Base-by-base conservation (phyloP, 441 rosid genomes). In the Adansonia gregorii region DNA sequence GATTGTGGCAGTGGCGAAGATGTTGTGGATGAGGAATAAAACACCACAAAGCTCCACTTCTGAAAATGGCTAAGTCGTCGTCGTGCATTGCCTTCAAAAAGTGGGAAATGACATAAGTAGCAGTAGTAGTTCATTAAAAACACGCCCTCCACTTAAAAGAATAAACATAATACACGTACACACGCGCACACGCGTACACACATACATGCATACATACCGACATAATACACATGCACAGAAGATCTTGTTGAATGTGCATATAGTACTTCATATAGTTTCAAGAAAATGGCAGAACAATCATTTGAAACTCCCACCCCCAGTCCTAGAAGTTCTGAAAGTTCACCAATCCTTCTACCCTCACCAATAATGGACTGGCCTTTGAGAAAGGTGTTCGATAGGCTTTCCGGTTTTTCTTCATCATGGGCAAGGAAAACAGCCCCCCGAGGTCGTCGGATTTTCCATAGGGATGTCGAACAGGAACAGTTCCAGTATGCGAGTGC, bases 31-130 rank as follows among this genome's bases (percentile, higher is more conserved):
- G 81, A 76, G 81, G 86, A 85, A 85, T 86, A 76, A 67, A 75
- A 78, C 78, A 72, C 69, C 82, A 59, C 67, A 11, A 31, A 27
- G 66, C 56, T 39, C 83, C 80, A 78, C 79, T 74, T 69, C 52
- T 15, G 55, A 59, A 35, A 78, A 63, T 58, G 74, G 78, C 74
- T 35, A 76, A 56, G 20, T 55, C 54, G 81, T 70, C 76, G 55
- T 68, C 71, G 81, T 79, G 82, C 78, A 31, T 35, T 81, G 82
- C 83, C 85, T 77, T 88, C 63, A 73, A 82, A 82, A 86, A 83
- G 93, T 92, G 94, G 89, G 79, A 76, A 84, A 79, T 93, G 98
- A 91, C 94, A 79, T 90, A 74, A 67, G 86, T 79, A 80, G 82
- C 90, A 88, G 88, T 41, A 60, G 41, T 8, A 19, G 63, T 81